These are phyloP conservation scores for Dionaea muscipula DNA, from an alignment of 179 eudicot species.

Conservation along the genomic window DNA sequence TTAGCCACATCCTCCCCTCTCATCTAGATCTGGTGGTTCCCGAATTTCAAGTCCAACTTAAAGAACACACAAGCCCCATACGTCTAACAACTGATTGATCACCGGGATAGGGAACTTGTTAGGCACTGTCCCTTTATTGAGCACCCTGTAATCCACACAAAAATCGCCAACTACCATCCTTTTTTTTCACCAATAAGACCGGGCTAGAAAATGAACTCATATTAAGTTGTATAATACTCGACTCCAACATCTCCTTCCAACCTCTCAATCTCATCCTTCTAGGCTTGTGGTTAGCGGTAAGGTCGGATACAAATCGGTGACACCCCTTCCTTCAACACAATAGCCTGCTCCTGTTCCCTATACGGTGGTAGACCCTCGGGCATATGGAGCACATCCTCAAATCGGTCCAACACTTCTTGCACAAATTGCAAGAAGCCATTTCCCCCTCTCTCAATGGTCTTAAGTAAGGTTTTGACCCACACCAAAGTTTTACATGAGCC, in stretches of 20 bases:
- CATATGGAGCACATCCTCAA: neutral
- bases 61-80: neutral
- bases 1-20: neutral
- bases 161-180: no score
- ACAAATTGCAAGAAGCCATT: neutral
- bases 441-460: neutral
- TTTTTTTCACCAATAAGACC: neutral
- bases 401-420: neutral
- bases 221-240: neutral
- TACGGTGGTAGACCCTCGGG: neutral
- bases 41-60: neutral
- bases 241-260: neutral
- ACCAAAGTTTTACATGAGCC: neutral
- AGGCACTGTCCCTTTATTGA: neutral
- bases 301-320: neutral
- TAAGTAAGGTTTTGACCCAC: neutral
- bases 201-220: neutral
- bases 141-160: neutral
- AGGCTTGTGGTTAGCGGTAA: neutral
- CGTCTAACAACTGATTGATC: neutral
- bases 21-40: neutral
- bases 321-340: neutral
- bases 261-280: conserved; percentile 1
- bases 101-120: no score
- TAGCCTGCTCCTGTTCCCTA: neutral